These are phyloP conservation scores for Neoscytalidium dimidiatum DNA, from an alignment of 2,329 filamentous ascomycete species.

Conservation along the genomic window DNA sequence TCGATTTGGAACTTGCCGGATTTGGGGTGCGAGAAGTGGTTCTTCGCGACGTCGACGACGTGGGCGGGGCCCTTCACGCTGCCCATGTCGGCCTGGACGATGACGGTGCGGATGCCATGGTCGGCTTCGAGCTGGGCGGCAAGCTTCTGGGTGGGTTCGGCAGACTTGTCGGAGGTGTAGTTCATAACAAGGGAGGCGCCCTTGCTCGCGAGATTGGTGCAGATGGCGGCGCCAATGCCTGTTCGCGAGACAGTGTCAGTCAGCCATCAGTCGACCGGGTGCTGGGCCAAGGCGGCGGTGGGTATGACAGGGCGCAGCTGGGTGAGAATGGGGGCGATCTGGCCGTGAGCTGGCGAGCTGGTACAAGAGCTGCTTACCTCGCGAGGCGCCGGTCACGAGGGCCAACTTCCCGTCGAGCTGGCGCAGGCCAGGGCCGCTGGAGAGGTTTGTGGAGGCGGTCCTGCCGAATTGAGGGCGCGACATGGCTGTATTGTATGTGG, in stretches of 20 bases:
- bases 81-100: conserved; percentile 72
- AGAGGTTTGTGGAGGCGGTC: conserved; percentile 43
- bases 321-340: neutral
- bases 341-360: no score
- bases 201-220: conserved; percentile 71
- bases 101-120: conserved; percentile 62
- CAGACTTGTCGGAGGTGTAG: conserved; percentile 68
- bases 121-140: conserved; percentile 56
- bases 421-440: conserved; percentile 32
- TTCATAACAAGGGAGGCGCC: conserved; percentile 70
- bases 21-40: conserved; percentile 59
- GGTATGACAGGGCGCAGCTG: neutral
- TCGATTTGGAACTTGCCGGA: conserved; percentile 68
- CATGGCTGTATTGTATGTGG: conserved; percentile 28
- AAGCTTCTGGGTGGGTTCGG: conserved; percentile 53
- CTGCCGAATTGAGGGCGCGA: conserved; percentile 38
- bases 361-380: conserved; percentile 55
- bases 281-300: no score
- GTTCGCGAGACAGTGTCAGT: conserved; percentile 17
- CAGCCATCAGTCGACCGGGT: neutral
- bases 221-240: conserved; percentile 74
- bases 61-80: conserved; percentile 60
- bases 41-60: conserved; percentile 60
- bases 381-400: conserved; percentile 76
- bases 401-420: conserved; percentile 70